Evolutionary conservation across 768 basidiomycete species (phyloP).

Genomic region (Fomitopsis serialis): DNA sequence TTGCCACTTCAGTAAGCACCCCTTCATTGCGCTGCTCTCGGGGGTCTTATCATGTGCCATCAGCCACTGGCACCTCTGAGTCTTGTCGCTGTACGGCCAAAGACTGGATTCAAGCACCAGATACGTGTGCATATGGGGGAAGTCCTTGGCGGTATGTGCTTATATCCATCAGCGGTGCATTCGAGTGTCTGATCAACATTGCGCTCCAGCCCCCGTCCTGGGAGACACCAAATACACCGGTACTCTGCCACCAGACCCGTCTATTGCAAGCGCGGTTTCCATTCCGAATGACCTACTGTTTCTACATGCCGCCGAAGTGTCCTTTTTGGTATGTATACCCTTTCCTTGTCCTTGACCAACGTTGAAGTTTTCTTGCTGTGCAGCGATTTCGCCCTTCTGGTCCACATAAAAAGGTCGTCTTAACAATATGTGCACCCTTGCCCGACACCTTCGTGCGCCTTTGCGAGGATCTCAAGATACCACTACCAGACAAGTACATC

Average conservation of each 20-base stretch:
- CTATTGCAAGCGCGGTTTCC: constrained; percentile 3
- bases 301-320: constrained; percentile 54
- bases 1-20: constrained; percentile 51
- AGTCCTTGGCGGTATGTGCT: constrained; percentile 37
- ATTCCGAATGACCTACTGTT: constrained; percentile 41
- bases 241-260: constrained; percentile 6
- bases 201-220: not conserved
- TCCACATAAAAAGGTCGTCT: constrained; percentile 41
- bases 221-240: constrained; percentile 26
- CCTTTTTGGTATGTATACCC: constrained; percentile 38
- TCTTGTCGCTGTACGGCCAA: constrained; percentile 47
- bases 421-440: constrained; percentile 53
- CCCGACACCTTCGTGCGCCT: constrained; percentile 49
- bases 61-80: constrained; percentile 44
- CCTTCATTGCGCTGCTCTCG: not conserved
- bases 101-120: constrained; percentile 65
- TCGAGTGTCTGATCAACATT: not conserved
- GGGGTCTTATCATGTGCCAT: not conserved
- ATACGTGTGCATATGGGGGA: constrained; percentile 60
- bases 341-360: not conserved
- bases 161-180: not conserved
- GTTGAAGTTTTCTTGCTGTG: not conserved
- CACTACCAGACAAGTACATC: constrained; percentile 29
- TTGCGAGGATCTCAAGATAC: constrained; percentile 42
- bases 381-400: constrained; percentile 46